phyloP scores from a whole-genome alignment of 225 moss, liverwort and hornwort species.

The Physcomitrellopsis africana region DNA sequence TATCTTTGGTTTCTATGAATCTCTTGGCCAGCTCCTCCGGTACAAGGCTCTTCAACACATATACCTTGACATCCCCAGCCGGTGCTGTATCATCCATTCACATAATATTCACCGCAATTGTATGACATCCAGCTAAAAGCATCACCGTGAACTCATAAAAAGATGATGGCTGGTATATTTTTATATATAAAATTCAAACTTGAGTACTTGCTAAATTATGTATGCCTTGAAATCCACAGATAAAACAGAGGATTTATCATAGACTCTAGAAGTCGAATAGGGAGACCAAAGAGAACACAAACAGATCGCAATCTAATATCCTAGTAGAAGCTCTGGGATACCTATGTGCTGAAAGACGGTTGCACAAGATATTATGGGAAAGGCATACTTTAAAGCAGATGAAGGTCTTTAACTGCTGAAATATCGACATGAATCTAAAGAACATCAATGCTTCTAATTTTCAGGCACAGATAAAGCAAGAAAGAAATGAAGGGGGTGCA shows the following conservation, averaged over 20 bases:
- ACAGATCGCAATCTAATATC: slow-evolving; percentile 18
- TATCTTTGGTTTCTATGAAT: slow-evolving; percentile 66
- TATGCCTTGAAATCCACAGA: background rate
- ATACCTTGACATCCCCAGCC: slow-evolving; percentile 65
- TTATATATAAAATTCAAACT: background rate
- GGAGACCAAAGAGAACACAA: slow-evolving; percentile 12
- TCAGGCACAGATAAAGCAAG: slow-evolving; percentile 17
- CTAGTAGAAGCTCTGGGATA: slow-evolving; percentile 15
- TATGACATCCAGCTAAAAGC: slow-evolving; percentile 1
- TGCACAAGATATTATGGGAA: background rate
- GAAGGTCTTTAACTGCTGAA: background rate
- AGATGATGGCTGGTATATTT: background rate
- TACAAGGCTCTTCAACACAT: slow-evolving; percentile 75
- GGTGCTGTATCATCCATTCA: slow-evolving; percentile 48
- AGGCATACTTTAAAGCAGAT: slow-evolving; percentile 12
- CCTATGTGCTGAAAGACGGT: background rate
- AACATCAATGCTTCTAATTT: background rate
- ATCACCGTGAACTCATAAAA: background rate
- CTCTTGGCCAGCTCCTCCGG: slow-evolving; percentile 63
- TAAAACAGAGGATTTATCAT: background rate
- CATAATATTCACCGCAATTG: slow-evolving; percentile 26
- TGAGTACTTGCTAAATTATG: background rate
- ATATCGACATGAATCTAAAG: slow-evolving; percentile 12
- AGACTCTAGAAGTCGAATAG: slow-evolving; percentile 3
- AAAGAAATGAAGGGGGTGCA: background rate